Base-by-base conservation (phyloP, 805 yeast species). In the Spathaspora sp. region DNA sequence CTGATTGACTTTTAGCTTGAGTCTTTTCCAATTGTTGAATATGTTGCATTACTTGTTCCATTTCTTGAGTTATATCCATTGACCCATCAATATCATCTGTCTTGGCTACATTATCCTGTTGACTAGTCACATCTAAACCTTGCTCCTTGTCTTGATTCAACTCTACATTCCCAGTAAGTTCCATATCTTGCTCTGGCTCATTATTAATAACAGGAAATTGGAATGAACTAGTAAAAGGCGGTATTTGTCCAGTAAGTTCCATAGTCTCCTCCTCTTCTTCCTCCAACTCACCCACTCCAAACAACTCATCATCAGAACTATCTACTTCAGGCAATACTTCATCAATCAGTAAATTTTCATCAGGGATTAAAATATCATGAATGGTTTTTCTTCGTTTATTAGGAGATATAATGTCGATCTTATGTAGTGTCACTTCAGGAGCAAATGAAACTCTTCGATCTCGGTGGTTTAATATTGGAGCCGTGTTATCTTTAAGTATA, bases 391-490 rank as follows among this genome's bases (percentile, higher is more conserved):
- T 51, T 49, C 72, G 50, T 54, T 57, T 52, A 23, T 23, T 23
- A 23, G 26, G 26, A 4, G 26, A 23, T 35, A 46, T 16, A 53
- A 65, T 63, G 53, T 68, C 83, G 57, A 77, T 75, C 59, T 82
- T 80, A 59, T 84, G 88, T 42, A 85, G 71, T 2, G 87, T 83
- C 0, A 84, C 89, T 57, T 83, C 88, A 1, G 87, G 87, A 0
- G 92, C 92, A 72, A 87, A 87, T 4, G 90, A 83, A 5, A 87
- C 93, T 23, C 93, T 67, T 52, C 93, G 67, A 38, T 68, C 26
- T 6, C 26, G 60, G 26, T 52, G 57, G 45, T 51, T 54, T 20
- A 52, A 47, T 17, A 63, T 44, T 1, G 67, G 67, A 18, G 61
- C 49, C 1, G 67, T 60, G 31, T 58, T 58, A 39, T 63, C 67